Evolutionary conservation across 441 rosid genomes (phyloP).

Genomic region (Mallotus repandus): DNA sequence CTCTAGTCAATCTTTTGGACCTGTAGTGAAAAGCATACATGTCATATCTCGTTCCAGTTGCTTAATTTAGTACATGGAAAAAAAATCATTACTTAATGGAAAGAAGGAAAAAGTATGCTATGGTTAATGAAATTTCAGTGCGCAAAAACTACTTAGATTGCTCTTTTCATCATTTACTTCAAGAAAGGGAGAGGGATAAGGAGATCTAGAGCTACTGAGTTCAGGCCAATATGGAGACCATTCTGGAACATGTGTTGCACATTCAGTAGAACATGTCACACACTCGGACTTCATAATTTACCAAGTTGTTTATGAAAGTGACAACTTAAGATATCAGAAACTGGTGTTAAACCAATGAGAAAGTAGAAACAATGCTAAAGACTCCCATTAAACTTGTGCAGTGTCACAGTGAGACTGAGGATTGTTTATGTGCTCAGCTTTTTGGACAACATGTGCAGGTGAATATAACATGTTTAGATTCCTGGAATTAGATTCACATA

Average conservation of each 20-base stretch:
- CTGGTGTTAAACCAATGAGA: not conserved
- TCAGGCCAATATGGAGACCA: not conserved
- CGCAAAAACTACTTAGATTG: no score
- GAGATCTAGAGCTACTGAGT: no score
- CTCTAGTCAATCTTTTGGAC: constrained; percentile 15
- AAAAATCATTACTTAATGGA: not conserved
- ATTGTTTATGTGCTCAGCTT: not conserved
- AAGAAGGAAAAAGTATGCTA: not conserved
- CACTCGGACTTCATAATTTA: no score
- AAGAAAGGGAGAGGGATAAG: not conserved
- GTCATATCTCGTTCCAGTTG: not conserved
- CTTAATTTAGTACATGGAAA: not conserved
- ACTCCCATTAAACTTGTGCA: not conserved
- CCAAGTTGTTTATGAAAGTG: not conserved
- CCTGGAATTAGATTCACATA: not conserved
- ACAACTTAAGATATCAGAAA: not conserved
- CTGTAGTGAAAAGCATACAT: constrained; percentile 7
- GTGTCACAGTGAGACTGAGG: not conserved
- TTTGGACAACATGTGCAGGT: not conserved
- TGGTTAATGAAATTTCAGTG: not conserved
- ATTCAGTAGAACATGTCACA: not conserved
- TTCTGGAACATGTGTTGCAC: not conserved
- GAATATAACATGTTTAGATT: not conserved
- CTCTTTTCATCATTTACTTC: no score
- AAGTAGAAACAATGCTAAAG: not conserved